These are phyloP conservation scores for Cyberlindnera nakhonratchasimensis DNA, from an alignment of 805 yeast genomes.

Conservation along the genomic window DNA sequence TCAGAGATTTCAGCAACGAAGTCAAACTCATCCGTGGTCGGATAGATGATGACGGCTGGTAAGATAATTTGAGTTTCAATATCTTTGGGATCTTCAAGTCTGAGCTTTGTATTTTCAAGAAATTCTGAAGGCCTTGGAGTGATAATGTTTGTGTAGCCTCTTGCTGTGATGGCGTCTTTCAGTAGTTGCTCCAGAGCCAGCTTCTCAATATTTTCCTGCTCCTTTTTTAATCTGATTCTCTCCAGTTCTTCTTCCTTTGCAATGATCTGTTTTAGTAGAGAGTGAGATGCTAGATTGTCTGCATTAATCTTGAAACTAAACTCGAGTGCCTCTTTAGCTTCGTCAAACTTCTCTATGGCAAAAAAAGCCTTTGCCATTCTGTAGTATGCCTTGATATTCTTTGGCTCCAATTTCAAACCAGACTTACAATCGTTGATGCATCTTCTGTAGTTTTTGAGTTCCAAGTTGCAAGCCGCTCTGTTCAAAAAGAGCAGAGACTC, in stretches of 20 bases:
- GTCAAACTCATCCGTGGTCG: constrained; percentile 81
- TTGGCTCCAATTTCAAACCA: constrained; percentile 62
- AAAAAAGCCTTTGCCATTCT: constrained; percentile 81
- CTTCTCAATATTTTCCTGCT: constrained; percentile 34
- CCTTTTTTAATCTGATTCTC: constrained; percentile 32
- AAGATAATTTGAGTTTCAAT: constrained; percentile 74
- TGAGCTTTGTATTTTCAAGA: constrained; percentile 48
- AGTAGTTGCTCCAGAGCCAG: constrained; percentile 43
- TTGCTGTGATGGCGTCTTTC: constrained; percentile 54
- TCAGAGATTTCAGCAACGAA: constrained; percentile 75
- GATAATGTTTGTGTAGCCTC: constrained; percentile 50
- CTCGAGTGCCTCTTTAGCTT: constrained; percentile 60
- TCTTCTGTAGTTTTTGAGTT: constrained; percentile 75
- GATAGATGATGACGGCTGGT: constrained; percentile 79
- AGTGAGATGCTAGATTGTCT: constrained; percentile 52
- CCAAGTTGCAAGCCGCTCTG: constrained; percentile 90
- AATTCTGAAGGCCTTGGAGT: constrained; percentile 55
- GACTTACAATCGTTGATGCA: constrained; percentile 84
- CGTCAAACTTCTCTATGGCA: constrained; percentile 63
- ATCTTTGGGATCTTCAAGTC: constrained; percentile 62
- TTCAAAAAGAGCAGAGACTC: constrained; percentile 67
- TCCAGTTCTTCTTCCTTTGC: constrained; percentile 34
- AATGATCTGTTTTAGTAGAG: constrained; percentile 40
- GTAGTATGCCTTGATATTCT: constrained; percentile 78
- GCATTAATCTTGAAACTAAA: constrained; percentile 65